Evolutionary conservation across 176 grass and related monocot species (phyloP).

Genomic region (Typha latifolia): DNA sequence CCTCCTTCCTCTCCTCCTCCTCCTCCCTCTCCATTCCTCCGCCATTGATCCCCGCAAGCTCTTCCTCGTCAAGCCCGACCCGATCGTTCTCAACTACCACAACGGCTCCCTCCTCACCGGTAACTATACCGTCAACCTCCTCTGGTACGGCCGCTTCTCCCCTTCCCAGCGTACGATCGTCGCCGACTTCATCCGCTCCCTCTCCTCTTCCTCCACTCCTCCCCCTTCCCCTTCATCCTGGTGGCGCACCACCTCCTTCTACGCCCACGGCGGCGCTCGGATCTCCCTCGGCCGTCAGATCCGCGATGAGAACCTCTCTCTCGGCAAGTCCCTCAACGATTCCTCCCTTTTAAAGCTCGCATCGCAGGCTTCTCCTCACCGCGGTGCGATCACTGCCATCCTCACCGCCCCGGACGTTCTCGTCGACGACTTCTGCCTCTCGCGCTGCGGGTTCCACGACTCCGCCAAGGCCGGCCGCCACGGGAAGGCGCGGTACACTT

Average conservation of each 20-base stretch:
- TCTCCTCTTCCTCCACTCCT: slow-evolving; percentile 4
- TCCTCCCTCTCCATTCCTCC: not conserved
- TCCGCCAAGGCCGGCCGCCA: slow-evolving; percentile 25
- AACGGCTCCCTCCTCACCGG: slow-evolving; percentile 57
- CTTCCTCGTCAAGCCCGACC: slow-evolving; percentile 36
- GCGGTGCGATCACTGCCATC: slow-evolving; percentile 41
- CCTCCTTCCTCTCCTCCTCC: slow-evolving; percentile 5
- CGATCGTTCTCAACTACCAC: slow-evolving; percentile 54
- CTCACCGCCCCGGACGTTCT: slow-evolving; percentile 56
- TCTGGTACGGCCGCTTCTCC: slow-evolving; percentile 70
- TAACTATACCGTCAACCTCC: slow-evolving; percentile 51
- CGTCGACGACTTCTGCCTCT: slow-evolving; percentile 56
- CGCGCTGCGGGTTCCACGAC: slow-evolving; percentile 55
- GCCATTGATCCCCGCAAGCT: slow-evolving; percentile 37
- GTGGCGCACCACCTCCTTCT: slow-evolving; percentile 58
- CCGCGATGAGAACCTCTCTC: slow-evolving; percentile 30
- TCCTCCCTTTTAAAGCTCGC: slow-evolving; percentile 32
- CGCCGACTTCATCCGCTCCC: slow-evolving; percentile 55
- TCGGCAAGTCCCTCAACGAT: slow-evolving; percentile 33
- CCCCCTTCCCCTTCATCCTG: slow-evolving; percentile 18
- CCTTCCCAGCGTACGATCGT: slow-evolving; percentile 48
- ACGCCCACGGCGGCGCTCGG: slow-evolving; percentile 40
- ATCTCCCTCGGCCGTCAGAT: slow-evolving; percentile 51
- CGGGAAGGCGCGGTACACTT: slow-evolving; percentile 32
- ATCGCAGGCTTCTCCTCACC: slow-evolving; percentile 43